These are phyloP conservation scores for Senna tora DNA, from an alignment of 306 rosid genomes.

Conservation along the genomic window DNA sequence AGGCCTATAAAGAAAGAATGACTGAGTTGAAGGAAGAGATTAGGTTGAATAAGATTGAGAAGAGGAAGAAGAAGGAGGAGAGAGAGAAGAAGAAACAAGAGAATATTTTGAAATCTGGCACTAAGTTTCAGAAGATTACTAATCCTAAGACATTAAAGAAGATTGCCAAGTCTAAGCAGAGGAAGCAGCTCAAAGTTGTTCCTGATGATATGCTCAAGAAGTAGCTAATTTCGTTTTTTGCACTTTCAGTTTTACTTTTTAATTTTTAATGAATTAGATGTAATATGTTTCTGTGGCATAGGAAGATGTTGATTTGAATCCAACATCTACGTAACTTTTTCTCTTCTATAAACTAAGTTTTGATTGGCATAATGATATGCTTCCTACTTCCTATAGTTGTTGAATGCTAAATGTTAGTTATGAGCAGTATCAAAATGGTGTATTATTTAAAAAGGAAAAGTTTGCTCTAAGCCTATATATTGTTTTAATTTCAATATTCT, in stretches of 20 bases:
- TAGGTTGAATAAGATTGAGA: constrained; percentile 74
- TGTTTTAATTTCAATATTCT: no score
- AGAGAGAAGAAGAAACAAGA: constrained; percentile 91
- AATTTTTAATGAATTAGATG: neutral
- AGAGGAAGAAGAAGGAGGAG: constrained; percentile 81
- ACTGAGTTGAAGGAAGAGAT: constrained; percentile 83
- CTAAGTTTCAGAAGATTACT: constrained; percentile 76
- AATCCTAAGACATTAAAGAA: constrained; percentile 83
- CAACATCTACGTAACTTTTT: neutral
- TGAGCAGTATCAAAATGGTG: neutral
- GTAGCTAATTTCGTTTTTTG: neutral
- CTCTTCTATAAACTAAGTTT: neutral
- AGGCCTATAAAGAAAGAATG: constrained; percentile 70
- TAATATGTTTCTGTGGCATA: neutral
- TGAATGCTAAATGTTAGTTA: neutral
- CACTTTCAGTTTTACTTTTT: neutral
- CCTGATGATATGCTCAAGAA: constrained; percentile 63
- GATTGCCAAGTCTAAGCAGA: constrained; percentile 78
- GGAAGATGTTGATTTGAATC: neutral
- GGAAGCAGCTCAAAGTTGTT: constrained; percentile 74
- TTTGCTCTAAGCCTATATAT: neutral
- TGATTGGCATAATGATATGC: neutral
- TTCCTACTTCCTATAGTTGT: neutral
- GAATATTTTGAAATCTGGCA: constrained; percentile 77
- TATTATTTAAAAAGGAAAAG: neutral